phyloP scores from a whole-genome alignment of 2,329 filamentous ascomycete genomes.

The Aspergillus intermedius region DNA sequence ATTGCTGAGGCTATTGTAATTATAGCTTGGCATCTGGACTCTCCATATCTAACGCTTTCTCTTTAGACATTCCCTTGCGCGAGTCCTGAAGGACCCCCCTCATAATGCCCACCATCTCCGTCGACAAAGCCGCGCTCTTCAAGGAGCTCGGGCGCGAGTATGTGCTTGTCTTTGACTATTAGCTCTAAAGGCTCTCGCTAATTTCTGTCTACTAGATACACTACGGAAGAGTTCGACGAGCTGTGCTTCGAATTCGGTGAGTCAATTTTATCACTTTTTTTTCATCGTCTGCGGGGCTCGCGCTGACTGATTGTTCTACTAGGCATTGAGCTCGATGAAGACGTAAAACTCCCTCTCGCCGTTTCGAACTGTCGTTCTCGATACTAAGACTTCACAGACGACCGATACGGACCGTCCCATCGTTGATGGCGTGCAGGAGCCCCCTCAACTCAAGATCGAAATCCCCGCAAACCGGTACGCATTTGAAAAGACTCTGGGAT shows the following conservation, averaged over 20 bases:
- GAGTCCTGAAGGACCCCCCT: constrained; percentile 13
- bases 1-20: background rate
- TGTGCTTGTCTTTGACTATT: constrained; percentile 19
- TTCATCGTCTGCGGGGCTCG: constrained; percentile 17
- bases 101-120: constrained; percentile 90
- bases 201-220: constrained; percentile 54
- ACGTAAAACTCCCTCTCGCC: constrained; percentile 42
- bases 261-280: constrained; percentile 14
- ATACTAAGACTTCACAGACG: constrained; percentile 44
- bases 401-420: constrained; percentile 67
- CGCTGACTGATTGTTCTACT: constrained; percentile 23
- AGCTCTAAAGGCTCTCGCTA: background rate
- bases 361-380: constrained; percentile 15
- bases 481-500: background rate
- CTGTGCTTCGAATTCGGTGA: constrained; percentile 93
- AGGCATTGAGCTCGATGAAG: constrained; percentile 92
- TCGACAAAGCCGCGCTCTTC: constrained; percentile 94
- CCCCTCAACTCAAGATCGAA: constrained; percentile 93
- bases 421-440: constrained; percentile 72
- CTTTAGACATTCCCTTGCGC: background rate
- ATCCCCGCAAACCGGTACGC: constrained; percentile 87
- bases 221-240: constrained; percentile 91
- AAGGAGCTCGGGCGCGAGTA: constrained; percentile 85
- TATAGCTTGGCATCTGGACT: background rate
- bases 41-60: background rate